Evolutionary conservation across 2,329 filamentous ascomycete genomes (phyloP).

Genomic region (Aspergillus fructus): DNA sequence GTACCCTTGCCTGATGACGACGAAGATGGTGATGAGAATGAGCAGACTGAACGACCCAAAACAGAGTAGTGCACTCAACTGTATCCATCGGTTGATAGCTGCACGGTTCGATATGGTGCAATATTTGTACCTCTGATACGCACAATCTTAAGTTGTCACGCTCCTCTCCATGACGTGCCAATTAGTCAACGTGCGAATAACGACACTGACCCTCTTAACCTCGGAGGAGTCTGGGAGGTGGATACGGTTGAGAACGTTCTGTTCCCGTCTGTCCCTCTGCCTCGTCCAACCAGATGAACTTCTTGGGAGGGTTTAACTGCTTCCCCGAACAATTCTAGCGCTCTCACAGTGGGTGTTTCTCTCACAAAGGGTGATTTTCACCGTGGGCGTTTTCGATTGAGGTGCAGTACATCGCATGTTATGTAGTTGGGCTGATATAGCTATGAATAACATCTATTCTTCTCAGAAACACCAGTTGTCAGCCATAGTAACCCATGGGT

Average conservation of each 20-base stretch:
- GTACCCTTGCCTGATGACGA: conserved; percentile 58
- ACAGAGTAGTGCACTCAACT: conserved; percentile 22
- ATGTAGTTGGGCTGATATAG: conserved; percentile 10
- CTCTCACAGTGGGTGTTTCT: conserved; percentile 19
- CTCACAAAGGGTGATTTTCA: conserved; percentile 11
- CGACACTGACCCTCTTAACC: conserved; percentile 40
- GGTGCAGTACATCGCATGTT: conserved; percentile 27
- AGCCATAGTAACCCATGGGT: not conserved
- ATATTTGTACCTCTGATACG: conserved; percentile 41
- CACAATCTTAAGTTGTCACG: conserved; percentile 98
- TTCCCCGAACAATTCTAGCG: conserved; percentile 25
- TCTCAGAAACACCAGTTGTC: not conserved
- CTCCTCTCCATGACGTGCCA: conserved; percentile 78
- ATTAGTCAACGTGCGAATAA: conserved; percentile 98
- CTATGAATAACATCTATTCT: conserved; percentile 2
- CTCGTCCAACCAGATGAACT: conserved; percentile 24
- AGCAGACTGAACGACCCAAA: conserved; percentile 23
- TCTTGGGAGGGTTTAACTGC: conserved; percentile 33
- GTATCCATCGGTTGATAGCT: not conserved
- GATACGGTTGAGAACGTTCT: conserved; percentile 31
- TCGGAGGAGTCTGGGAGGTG: conserved; percentile 28
- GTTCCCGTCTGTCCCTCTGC: conserved; percentile 26
- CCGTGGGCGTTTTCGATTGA: conserved; percentile 29
- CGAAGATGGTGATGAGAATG: conserved; percentile 55
- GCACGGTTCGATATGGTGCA: not conserved